Conservation (phyloP, 2,329 filamentous ascomycete species). For the Stylonectria norvegica region DNA sequence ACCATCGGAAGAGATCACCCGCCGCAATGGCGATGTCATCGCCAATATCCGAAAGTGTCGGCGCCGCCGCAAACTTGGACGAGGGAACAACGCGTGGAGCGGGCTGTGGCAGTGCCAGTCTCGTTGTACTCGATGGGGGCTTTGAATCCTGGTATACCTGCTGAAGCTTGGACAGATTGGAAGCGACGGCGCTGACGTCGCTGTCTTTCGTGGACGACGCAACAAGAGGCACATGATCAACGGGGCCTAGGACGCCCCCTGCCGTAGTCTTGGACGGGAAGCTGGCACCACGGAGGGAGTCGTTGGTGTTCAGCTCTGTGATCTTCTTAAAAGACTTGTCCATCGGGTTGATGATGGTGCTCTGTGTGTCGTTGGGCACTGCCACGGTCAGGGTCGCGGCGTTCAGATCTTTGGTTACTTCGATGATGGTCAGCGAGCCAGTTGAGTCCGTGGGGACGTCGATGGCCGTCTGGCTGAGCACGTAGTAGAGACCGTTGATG, state of each 20-base stretch:
- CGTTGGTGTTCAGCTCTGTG: neutral
- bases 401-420: neutral
- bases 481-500: neutral
- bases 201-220: neutral
- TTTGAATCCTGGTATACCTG: neutral
- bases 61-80: neutral
- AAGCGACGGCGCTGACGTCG: neutral
- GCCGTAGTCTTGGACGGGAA: neutral
- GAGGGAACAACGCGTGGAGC: neutral
- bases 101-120: neutral
- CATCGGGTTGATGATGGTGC: neutral
- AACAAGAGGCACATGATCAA: neutral
- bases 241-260: too few relatives aligned
- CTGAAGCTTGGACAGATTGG: neutral
- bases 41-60: neutral
- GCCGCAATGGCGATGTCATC: neutral
- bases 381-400: neutral
- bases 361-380: too few relatives aligned
- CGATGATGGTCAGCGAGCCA: neutral
- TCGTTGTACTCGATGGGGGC: neutral
- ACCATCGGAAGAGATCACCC: neutral
- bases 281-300: neutral
- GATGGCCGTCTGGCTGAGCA: neutral
- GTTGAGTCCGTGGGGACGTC: neutral
- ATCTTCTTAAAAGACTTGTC: neutral